These are phyloP conservation scores for Boletus edulis DNA, from an alignment of 768 basidiomycete species.

Conservation along the genomic window DNA sequence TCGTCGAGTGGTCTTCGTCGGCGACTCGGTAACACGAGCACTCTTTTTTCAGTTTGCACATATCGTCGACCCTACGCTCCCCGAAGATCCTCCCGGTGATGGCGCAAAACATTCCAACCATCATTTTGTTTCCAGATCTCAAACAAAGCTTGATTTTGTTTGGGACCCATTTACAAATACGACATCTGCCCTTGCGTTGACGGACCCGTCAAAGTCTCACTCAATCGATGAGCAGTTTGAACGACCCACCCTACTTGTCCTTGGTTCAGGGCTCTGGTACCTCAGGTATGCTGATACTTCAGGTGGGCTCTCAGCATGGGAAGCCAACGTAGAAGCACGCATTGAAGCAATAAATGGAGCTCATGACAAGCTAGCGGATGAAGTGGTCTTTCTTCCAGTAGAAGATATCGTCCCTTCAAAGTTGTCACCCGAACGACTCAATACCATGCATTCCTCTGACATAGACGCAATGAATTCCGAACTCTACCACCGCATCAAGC, in stretches of 20 bases:
- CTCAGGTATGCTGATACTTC: slow-evolving; percentile 70
- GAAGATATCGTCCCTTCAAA: slow-evolving; percentile 67
- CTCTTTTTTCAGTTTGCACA: slow-evolving; percentile 76
- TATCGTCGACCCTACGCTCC: slow-evolving; percentile 55
- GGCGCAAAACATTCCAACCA: slow-evolving; percentile 71
- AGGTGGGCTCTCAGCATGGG: slow-evolving; percentile 79
- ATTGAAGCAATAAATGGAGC: slow-evolving; percentile 47
- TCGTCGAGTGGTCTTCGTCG: slow-evolving; percentile 69
- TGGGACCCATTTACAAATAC: slow-evolving; percentile 92
- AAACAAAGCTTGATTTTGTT: slow-evolving; percentile 54
- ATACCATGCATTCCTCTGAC: slow-evolving; percentile 71
- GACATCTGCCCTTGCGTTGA: slow-evolving; percentile 48
- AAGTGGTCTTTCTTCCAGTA: slow-evolving; percentile 76
- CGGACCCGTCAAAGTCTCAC: slow-evolving; percentile 25
- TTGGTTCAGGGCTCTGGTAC: slow-evolving; percentile 91
- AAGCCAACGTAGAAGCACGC: slow-evolving; percentile 65
- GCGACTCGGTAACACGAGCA: slow-evolving; percentile 80
- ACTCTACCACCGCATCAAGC: slow-evolving; percentile 62
- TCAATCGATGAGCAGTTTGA: slow-evolving; percentile 6
- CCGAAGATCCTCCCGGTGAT: slow-evolving; percentile 49
- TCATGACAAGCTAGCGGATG: slow-evolving; percentile 54
- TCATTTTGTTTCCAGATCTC: slow-evolving; percentile 42
- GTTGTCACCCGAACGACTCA: slow-evolving; percentile 59
- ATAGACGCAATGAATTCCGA: slow-evolving; percentile 93
- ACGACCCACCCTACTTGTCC: slow-evolving; percentile 65